Base-by-base conservation (phyloP, 257 asterid species). In the Solanum appendiculatum region DNA sequence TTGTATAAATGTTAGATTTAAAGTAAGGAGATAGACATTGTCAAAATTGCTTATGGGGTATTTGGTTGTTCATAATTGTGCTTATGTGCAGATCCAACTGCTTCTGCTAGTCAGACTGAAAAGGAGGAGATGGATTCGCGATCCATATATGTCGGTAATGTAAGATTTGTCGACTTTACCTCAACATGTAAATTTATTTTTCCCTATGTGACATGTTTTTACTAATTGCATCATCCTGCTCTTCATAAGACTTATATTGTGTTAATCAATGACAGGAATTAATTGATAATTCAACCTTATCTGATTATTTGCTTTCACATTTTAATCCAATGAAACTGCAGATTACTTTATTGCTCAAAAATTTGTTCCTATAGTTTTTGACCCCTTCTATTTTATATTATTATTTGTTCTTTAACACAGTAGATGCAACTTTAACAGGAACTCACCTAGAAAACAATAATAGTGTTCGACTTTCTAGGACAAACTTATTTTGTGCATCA, bases 111-210 rank as follows among this genome's bases (percentile, higher is more conserved):
- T 88, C 96, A 91, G 90, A 94, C 95, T 87, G 99, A 95, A 78
- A 96, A 96, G 93, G 98, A 95, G 89, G 98, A 93, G 93, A 98
- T 92, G 91, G 99, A 95, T 92, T 37, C 92, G 70, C 96, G 98
- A 72, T 96, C 99, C 27, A 93, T 96, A 88, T 95, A 93, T 92
- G 98, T 96, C 84, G 99, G 99, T 39, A 96, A 96, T 90, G 99
- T 96, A 90, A 95, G 99, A 88, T 86, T 89, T 87, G 78, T 66
- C 86, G 44, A 89, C 89, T 87, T 51, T 83, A 89, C 88, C 88
- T 42, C 85, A n/a, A 18, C 21, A 68, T 20, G 29, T 69, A 13
- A 63, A 87, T 27, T 86, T 86, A 10, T 72, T 81, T 58, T 27
- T 63, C 5, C 20, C 9, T 20, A 12, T 46, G 11, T 60, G 56